Evolutionary conservation across 345 rosid genomes (phyloP).

Genomic region (Lenwebbia sp.): DNA sequence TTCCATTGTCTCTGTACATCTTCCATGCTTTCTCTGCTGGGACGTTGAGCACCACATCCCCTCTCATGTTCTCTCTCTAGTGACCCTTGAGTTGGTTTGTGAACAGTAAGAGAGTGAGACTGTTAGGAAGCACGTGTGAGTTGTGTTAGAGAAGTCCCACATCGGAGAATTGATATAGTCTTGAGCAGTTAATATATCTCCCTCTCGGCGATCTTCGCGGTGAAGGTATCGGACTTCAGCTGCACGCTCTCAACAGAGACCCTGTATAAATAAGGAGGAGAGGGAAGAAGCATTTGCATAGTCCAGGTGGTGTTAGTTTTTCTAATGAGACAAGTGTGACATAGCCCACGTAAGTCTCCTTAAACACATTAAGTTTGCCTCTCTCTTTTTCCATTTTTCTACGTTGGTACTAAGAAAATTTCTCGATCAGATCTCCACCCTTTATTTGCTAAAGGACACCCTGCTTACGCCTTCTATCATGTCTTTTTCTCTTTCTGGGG

Average conservation of each 20-base stretch:
- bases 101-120: background rate
- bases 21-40: conserved; percentile 31
- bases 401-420: background rate
- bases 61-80: conserved; percentile 7
- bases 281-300: background rate
- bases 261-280: background rate
- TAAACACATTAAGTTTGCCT: background rate
- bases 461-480: background rate
- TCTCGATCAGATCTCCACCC: background rate
- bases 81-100: background rate
- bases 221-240: no score
- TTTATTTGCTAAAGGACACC: background rate
- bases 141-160: no score
- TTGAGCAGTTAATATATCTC: no score
- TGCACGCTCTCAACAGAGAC: no score
- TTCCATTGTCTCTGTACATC: conserved; percentile 28
- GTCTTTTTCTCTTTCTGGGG: background rate
- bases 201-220: no score
- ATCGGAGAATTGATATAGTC: no score
- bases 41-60: conserved; percentile 27
- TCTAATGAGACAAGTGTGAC: background rate
- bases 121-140: no score
- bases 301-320: background rate
- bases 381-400: background rate
- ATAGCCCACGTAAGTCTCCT: background rate